These are phyloP conservation scores for Fusarium stilboides DNA, from an alignment of 2,329 filamentous ascomycete species.

Conservation along the genomic window DNA sequence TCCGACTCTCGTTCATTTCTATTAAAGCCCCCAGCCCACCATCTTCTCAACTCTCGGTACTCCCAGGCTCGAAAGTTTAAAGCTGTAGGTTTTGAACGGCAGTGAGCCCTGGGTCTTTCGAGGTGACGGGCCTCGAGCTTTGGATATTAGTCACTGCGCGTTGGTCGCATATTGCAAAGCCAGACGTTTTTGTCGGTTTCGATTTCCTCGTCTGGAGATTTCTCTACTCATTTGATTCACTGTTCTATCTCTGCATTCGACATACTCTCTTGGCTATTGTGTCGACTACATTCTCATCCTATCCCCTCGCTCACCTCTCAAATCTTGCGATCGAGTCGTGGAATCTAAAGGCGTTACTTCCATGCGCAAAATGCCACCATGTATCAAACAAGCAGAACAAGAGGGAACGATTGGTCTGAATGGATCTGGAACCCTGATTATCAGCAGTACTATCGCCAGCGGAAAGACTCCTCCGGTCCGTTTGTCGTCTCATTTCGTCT, in stretches of 20 bases:
- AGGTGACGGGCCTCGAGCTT: conserved; percentile 4
- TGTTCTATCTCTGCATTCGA: background rate
- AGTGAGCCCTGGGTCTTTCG: conserved; percentile 25
- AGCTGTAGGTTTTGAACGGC: conserved; percentile 24
- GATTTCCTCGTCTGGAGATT: background rate
- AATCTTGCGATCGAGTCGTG: conserved; percentile 10
- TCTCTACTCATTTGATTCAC: background rate
- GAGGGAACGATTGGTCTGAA: conserved; percentile 45
- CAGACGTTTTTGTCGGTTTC: background rate
- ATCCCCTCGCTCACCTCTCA: background rate
- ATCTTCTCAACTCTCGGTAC: conserved; percentile 32
- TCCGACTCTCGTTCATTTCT: conserved; percentile 31
- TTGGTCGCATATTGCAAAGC: background rate
- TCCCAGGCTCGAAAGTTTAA: conserved; percentile 29
- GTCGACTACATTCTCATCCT: conserved; percentile 3
- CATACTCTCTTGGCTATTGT: background rate
- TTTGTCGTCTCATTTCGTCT: background rate
- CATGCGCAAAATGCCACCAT: conserved; percentile 51
- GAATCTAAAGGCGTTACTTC: conserved; percentile 24
- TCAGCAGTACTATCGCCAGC: conserved; percentile 50
- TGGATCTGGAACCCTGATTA: conserved; percentile 52
- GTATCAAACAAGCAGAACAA: conserved; percentile 45
- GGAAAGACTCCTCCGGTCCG: conserved; percentile 51
- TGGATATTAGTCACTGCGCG: background rate
- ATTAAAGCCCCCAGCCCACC: conserved; percentile 50